Conservation (phyloP, 1,139 yeast genomes). For the Yamadazyma songkhlaensis region DNA sequence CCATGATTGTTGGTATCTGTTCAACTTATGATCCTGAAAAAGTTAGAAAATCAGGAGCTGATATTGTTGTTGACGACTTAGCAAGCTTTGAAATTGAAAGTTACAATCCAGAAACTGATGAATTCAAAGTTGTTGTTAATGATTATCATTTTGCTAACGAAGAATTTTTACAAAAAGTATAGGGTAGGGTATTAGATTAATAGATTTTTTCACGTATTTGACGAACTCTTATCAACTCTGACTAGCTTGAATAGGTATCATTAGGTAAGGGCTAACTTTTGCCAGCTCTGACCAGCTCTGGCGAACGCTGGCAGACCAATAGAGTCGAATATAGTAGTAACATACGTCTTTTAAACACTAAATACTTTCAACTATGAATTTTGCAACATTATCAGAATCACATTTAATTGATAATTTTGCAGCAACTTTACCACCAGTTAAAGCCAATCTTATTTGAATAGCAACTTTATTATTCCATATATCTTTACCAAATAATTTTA, state of each 20-base stretch:
- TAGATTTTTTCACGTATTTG: too few relatives aligned
- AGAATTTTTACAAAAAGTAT: slow-evolving; percentile 32
- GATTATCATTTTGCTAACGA: slow-evolving; percentile 48
- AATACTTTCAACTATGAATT: slow-evolving; percentile 44
- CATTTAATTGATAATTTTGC: slow-evolving; percentile 74
- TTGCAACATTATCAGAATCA: slow-evolving; percentile 50
- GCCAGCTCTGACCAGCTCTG: too few relatives aligned
- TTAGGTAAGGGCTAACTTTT: too few relatives aligned
- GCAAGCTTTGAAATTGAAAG: slow-evolving; percentile 44
- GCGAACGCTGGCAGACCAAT: too few relatives aligned
- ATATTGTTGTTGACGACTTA: slow-evolving; percentile 73
- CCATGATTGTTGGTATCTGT: slow-evolving; percentile 78
- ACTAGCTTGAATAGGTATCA: too few relatives aligned
- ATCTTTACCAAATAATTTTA: slow-evolving; percentile 83
- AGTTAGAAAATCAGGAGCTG: slow-evolving; percentile 75
- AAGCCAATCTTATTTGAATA: slow-evolving; percentile 67
- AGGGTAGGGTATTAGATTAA: slow-evolving; percentile 1
- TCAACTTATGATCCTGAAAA: slow-evolving; percentile 71
- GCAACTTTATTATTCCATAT: slow-evolving; percentile 73
- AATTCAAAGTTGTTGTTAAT: slow-evolving; percentile 43
- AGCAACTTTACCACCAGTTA: slow-evolving; percentile 66
- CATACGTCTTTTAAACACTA: slow-evolving; percentile 2
- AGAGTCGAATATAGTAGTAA: too few relatives aligned
- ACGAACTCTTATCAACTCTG: too few relatives aligned
- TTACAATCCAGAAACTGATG: slow-evolving; percentile 44